Evolutionary conservation across 345 rosid species (phyloP).

Genomic region (Gossypium bickii): DNA sequence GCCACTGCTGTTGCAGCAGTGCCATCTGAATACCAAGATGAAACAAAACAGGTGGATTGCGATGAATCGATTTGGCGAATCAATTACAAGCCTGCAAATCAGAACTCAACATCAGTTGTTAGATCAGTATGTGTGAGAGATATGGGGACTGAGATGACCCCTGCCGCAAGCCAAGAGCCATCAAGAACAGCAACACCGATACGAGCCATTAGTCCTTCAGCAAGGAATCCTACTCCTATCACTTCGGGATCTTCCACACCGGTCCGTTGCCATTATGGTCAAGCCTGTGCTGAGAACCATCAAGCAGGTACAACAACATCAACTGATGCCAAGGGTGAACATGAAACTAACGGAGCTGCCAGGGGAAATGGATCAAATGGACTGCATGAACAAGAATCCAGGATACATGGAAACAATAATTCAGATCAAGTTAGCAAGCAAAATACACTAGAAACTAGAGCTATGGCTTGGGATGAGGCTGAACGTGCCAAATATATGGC

Average conservation of each 20-base stretch:
- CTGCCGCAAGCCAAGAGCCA: conserved; percentile 85
- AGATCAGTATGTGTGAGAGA: conserved; percentile 80
- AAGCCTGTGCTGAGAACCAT: neutral
- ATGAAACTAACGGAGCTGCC: conserved; percentile 19
- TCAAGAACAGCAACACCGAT: conserved; percentile 85
- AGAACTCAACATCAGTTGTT: conserved; percentile 37
- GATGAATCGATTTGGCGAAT: conserved; percentile 63
- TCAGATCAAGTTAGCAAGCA: conserved; percentile 33
- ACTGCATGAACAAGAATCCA: conserved; percentile 7
- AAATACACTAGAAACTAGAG: conserved; percentile 65
- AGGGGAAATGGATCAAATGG: conserved; percentile 17
- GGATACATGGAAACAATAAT: neutral
- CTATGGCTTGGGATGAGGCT: conserved; percentile 91
- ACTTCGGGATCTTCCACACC: conserved; percentile 81
- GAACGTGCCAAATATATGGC: conserved; percentile 90
- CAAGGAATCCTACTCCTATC: conserved; percentile 75
- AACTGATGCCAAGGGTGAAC: conserved; percentile 22
- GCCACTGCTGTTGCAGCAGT: neutral
- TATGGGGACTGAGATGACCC: conserved; percentile 99
- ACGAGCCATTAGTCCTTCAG: conserved; percentile 65
- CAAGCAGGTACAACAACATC: conserved; percentile 4
- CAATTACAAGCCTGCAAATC: conserved; percentile 35
- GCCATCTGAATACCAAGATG: conserved; percentile 6
- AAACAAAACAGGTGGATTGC: conserved; percentile 73
- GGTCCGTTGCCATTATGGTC: conserved; percentile 35